Base-by-base conservation (phyloP, 495 filamentous ascomycete genomes). In the Penicillium riverlandense region DNA sequence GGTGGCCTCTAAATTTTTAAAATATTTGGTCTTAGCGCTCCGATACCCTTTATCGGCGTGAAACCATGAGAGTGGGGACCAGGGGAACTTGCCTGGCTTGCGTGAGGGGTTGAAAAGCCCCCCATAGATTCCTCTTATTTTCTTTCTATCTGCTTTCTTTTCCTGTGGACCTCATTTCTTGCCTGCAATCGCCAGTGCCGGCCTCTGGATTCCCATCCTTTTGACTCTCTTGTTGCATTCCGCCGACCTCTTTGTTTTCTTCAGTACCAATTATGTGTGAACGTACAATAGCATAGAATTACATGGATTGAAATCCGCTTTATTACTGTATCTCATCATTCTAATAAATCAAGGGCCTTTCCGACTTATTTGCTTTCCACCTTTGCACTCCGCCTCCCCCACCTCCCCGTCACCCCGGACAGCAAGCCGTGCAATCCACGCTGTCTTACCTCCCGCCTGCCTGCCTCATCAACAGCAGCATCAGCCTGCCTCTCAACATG, bases 391-490 rank as follows among this genome's bases (percentile, higher is more conserved):
- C 13, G 35, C 40, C 48, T 44, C 22, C 39, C 12, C 16, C 50
- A 35, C 41, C 48, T 57, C 12, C 49, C 37, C 8, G 16, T 45
- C 22, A 66, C 14, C 2, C 58, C 45, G 2, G 53, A 51, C 11
- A 62, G 62, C 59, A 86, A 63, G 35, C 80, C 71, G 34, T 71
- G 66, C 40, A 89, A 75, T 1, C 86, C 86, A 40, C 86, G 70
- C 67, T 88, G 81, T 37, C 79, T 61, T 15, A 67, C 48, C 64
- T 90, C 86, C 6, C 86, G 70, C 36, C 77, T 76, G 8, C 83
- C 85, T 22, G 86, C 86, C 13, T 80, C 84, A 62, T 90, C 86
- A 45, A 81, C 58, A 39, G 77, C 75, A 29, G 70, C 72, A 41
- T 70, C 71, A 6, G 63, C 59, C 8, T 78, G 83, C 7, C 69